Base-by-base conservation (phyloP, 2,329 filamentous ascomycete species). In the Corinectria fuckeliana region DNA sequence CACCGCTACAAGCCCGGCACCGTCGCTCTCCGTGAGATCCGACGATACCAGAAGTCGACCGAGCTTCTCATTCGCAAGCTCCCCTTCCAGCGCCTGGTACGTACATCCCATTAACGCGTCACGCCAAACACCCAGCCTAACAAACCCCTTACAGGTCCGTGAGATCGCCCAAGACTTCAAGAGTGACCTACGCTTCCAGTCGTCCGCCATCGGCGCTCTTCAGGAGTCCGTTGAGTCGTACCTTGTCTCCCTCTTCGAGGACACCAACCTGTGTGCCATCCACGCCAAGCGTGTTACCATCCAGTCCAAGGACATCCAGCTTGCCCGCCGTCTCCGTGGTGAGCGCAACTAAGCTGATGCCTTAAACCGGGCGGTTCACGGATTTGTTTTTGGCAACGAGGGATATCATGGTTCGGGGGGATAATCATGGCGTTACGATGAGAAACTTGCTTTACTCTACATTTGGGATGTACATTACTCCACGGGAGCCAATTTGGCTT, bases 271-370 rank as follows among this genome's bases (percentile, higher is more conserved):
- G 52, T 98, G 94, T 83, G 94, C 95, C 76, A 97, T 98, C 80
- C 95, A 98, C 83, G 94, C 95, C 82, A 98, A 98, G 89, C 93
- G 95, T 84, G 95, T 98, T 76, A 98, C 94, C 75, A 98, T 98
- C 81, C 94, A 94, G 81, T 89, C 89, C 69, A 97, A 97, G 86
- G 94, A 97, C 74, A 97, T 98, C 77, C 94, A 98, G 83, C 88
- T 98, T 50, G 93, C 94, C 74, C 91, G 95, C 71, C 91, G 95
- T 75, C 92, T 99, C 76, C 92, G 95, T 75, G 95, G 95, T 70
- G 93, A 95, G 85, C 90, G 91, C 79, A 93, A 92, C 85, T 94
- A 88, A 87, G 80, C 62, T 61, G 48, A 23, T 34, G 61, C 47
- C 52, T 60, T 39, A 58, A 52, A 50, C 41, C 69, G 72, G 73